Base-by-base conservation (phyloP, 2,329 filamentous ascomycete genomes). In the Colletotrichum sp. region DNA sequence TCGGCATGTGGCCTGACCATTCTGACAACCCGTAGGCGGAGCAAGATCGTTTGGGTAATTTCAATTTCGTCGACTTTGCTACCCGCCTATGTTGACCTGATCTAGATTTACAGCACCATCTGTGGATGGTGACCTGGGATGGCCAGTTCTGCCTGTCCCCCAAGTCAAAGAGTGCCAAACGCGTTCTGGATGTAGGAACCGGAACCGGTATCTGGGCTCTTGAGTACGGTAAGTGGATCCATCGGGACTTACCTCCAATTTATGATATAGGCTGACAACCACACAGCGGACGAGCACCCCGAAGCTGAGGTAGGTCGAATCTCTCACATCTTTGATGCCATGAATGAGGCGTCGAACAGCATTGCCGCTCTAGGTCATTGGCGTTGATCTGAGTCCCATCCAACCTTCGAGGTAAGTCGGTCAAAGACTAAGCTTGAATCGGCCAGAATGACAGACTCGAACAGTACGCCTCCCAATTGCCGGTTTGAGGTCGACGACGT, bases 401-500 rank as follows among this genome's bases (percentile, higher is more conserved):
- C 59, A 62, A 13, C 59, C 59, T 8, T 30, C 16, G 7, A 22
- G n/a, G 59, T 62, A 32, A 62, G 59, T 22, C 19, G 11, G 19
- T 13, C 5, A 8, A 34, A 13, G n/a, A 34, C 25, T 27, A 0
- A 2, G 27, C 0, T 7, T 12, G 57, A 30, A n/a, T 30, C 1
- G 3, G 5, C 16, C 13, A 12, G 0, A 30, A 19, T 61, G 57
- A 19, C 29, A 4, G 12, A 2, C 4, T 0, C 19, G 9, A 12
- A 30, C 7, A 86, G 85, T 78, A 81, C 88, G n/a, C 85, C 85
- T 0, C 82, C 82, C 1, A 87, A 86, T 73, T 78, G 85, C 6
- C 75, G 79, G 8, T 87, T 87, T 61, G 80, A 85, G 74, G 81
- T 88, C 69, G 86, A 87, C 57, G 84, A 86, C 72, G 30, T 82